Percentiles rank a stretch among this genome's conserved stretches.
phyloP scores from a whole-genome alignment of 306 rosid genomes.

The Nissolia schottii region DNA sequence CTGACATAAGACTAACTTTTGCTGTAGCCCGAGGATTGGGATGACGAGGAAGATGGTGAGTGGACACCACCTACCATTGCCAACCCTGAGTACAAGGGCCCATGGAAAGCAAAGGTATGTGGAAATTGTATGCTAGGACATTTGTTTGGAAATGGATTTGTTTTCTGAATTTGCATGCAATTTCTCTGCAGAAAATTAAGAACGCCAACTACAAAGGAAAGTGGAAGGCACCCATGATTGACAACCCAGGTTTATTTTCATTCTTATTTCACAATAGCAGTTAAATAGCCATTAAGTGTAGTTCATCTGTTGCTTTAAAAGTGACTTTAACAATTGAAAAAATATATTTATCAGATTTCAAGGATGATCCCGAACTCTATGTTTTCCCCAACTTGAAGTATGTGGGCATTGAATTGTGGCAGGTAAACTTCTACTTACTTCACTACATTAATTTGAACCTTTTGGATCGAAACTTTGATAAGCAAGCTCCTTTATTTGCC shows the following conservation, averaged over 20 bases:
- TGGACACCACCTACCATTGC: constrained; percentile 97
- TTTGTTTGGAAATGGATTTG: background rate
- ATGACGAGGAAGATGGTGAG: constrained; percentile 99
- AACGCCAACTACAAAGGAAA: constrained; percentile 89
- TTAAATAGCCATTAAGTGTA: background rate
- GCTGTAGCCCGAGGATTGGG: constrained; percentile 96
- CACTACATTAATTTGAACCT: background rate
- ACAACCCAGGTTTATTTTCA: constrained; percentile 75
- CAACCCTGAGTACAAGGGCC: constrained; percentile 97
- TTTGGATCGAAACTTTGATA: constrained; percentile 18
- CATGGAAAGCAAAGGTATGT: constrained; percentile 93
- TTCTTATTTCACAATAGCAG: background rate
- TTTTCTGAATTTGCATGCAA: constrained; percentile 11
- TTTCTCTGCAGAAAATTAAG: constrained; percentile 72
- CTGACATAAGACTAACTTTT: constrained; percentile 24
- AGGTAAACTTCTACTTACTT: constrained; percentile 43
- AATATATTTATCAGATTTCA: constrained; percentile 55
- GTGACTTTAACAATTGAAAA: background rate
- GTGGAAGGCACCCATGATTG: constrained; percentile 97
- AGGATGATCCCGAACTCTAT: constrained; percentile 89
- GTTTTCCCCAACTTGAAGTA: constrained; percentile 91
- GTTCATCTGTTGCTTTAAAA: background rate
- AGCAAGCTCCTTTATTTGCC: constrained; percentile 19
- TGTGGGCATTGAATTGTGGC: constrained; percentile 98
- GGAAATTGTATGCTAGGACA: background rate